Evolutionary conservation across 768 basidiomycete species (phyloP).

Genomic region (Albatrellus ellisii): DNA sequence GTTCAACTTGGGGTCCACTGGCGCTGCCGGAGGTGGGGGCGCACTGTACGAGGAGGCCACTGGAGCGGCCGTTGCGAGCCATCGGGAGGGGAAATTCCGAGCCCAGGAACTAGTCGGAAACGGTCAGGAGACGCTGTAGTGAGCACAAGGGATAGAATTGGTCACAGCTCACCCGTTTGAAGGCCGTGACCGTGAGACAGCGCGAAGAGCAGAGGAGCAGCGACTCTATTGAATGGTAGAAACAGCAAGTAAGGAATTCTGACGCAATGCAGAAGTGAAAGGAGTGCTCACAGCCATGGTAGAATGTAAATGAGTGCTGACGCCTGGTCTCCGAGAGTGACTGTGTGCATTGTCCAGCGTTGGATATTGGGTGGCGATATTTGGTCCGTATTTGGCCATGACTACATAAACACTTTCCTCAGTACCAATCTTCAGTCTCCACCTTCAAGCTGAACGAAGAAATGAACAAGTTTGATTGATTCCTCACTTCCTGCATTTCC

Average conservation of each 20-base stretch:
- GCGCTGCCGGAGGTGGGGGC: slow-evolving; percentile 29
- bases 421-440: too few relatives aligned
- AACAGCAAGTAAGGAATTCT: background rate
- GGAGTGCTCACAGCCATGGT: background rate
- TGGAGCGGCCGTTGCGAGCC: slow-evolving; percentile 27
- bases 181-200: background rate
- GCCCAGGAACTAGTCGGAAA: background rate
- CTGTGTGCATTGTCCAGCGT: background rate
- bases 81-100: background rate
- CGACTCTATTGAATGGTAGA: background rate
- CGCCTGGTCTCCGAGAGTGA: too few relatives aligned
- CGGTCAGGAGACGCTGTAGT: background rate
- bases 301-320: too few relatives aligned
- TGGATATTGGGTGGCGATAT: background rate
- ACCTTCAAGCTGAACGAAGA: too few relatives aligned
- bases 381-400: background rate
- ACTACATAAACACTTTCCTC: too few relatives aligned
- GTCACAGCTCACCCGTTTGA: background rate
- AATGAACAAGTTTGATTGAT: too few relatives aligned
- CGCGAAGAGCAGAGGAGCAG: background rate
- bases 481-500: too few relatives aligned
- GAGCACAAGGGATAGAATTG: background rate
- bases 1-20: slow-evolving; percentile 53
- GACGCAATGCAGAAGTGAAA: background rate
- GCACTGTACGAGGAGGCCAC: slow-evolving; percentile 28